phyloP scores from a whole-genome alignment of 805 yeast genomes.

The Candida awuae region DNA sequence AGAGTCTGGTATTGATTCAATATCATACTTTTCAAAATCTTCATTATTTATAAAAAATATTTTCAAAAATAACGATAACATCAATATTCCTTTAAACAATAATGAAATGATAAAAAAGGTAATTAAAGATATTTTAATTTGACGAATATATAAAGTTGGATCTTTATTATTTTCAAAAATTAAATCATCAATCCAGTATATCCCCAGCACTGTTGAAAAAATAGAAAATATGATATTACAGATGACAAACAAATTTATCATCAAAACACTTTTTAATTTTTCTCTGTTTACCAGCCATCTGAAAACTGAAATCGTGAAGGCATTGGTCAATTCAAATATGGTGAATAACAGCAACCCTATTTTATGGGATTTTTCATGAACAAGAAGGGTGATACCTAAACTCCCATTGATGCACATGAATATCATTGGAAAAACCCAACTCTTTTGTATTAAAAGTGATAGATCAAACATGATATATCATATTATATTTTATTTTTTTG shows the following conservation, averaged over 20 bases:
- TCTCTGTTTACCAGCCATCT: no score
- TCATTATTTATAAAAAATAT: no score
- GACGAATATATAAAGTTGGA: slow-evolving; percentile 1
- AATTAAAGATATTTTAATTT: slow-evolving; percentile 3
- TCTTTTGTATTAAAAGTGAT: background rate
- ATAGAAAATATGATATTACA: no score
- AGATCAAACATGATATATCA: slow-evolving; percentile 2
- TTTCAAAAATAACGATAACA: background rate
- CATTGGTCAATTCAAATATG: slow-evolving; percentile 3
- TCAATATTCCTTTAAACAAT: slow-evolving; percentile 1
- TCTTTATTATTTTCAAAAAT: background rate
- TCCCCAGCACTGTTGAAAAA: slow-evolving; percentile 8
- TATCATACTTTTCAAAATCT: no score
- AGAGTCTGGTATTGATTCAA: no score
- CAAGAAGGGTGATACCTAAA: background rate
- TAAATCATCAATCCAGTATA: slow-evolving; percentile 11
- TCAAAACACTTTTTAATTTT: no score
- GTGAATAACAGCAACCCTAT: slow-evolving; percentile 2
- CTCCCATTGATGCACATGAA: background rate
- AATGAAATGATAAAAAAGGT: slow-evolving; percentile 8
- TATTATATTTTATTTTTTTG: background rate
- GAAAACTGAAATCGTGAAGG: background rate
- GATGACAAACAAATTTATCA: no score
- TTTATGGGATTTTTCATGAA: background rate
- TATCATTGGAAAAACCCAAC: background rate